Conservation (phyloP, 495 filamentous ascomycete species). For the Collariella sp. region DNA sequence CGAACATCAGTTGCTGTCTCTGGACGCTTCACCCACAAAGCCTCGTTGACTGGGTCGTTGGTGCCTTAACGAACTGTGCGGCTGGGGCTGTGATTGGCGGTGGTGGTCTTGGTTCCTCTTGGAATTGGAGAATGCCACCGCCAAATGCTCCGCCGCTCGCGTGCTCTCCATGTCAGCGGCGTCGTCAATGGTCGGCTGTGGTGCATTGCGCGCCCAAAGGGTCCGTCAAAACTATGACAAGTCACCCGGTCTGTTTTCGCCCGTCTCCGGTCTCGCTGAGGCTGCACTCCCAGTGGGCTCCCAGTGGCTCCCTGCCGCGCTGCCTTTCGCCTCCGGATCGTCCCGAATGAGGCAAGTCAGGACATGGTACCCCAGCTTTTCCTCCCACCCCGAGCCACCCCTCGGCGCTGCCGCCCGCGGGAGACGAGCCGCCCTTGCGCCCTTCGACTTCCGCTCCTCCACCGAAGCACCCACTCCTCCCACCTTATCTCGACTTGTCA, state of each 20-base stretch:
- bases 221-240: background rate
- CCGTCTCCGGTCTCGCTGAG: constrained; percentile 15
- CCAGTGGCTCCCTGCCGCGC: background rate
- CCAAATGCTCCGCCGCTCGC: constrained; percentile 4
- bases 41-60: background rate
- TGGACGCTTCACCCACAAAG: no score
- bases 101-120: background rate
- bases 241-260: constrained; percentile 13
- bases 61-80: constrained; percentile 1
- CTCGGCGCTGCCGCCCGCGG: background rate
- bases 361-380: background rate
- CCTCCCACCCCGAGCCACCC: no score
- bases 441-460: background rate
- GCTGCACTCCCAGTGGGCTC: no score
- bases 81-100: constrained; percentile 1
- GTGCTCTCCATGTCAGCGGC: background rate
- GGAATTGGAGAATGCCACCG: background rate
- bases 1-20: background rate
- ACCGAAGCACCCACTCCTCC: background rate
- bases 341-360: constrained; percentile 7
- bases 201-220: background rate
- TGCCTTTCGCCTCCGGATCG: constrained; percentile 7
- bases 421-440: no score
- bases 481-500: constrained; percentile 8
- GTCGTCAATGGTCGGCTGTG: background rate